Conservation (phyloP, 768 basidiomycete genomes). For the Agrocybe praecox region DNA sequence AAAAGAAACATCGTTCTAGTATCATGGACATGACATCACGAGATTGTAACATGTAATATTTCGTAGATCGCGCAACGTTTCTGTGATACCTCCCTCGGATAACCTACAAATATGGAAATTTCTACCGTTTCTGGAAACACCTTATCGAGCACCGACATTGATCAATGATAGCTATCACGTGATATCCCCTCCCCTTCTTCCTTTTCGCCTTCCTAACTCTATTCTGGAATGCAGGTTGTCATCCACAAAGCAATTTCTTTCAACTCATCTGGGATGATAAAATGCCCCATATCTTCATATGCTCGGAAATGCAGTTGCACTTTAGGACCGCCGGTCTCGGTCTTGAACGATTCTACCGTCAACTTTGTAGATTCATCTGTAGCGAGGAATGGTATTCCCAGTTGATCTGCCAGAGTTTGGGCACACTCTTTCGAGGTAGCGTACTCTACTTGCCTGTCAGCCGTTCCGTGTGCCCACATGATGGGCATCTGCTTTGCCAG, state of each 20-base stretch:
- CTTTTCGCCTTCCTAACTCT: too few species aligned
- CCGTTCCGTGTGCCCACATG: conserved; percentile 77
- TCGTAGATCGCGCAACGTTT: too few species aligned
- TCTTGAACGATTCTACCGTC: background rate
- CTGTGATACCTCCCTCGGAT: too few species aligned
- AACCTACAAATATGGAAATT: too few species aligned
- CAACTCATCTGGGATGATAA: conserved; percentile 24
- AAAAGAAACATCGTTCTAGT: too few species aligned
- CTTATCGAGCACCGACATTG: too few species aligned
- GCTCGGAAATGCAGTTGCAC: conserved; percentile 27
- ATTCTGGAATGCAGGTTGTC: too few species aligned
- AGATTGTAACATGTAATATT: too few species aligned
- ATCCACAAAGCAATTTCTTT: conserved; percentile 30
- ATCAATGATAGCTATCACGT: too few species aligned
- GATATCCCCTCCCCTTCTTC: too few species aligned
- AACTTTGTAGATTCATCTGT: conserved; percentile 16
- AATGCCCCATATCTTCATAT: conserved; percentile 29
- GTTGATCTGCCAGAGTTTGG: conserved; percentile 45
- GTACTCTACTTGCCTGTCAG: conserved; percentile 60
- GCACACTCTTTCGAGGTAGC: conserved; percentile 47
- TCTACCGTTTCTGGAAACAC: too few species aligned
- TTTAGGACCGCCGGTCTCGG: conserved; percentile 13
- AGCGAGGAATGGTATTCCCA: conserved; percentile 40
- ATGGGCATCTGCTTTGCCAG: conserved; percentile 56
- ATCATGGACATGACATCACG: too few species aligned